These are phyloP conservation scores for Wakefieldia striispora DNA, from an alignment of 768 basidiomycete genomes.

Conservation along the genomic window DNA sequence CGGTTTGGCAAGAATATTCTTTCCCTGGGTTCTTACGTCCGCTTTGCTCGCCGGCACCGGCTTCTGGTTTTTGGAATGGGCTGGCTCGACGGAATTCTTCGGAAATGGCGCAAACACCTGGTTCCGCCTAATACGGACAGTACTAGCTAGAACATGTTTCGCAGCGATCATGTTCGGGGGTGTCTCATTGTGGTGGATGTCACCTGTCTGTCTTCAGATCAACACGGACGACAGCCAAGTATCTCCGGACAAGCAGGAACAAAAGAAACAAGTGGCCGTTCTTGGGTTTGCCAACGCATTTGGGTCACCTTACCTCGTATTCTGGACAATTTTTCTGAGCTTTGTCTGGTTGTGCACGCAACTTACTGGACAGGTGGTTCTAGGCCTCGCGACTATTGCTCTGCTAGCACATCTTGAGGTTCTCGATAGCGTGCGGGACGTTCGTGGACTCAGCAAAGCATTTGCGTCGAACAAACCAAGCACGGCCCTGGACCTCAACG, in stretches of 20 bases:
- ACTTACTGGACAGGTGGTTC: conserved; percentile 77
- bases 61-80: conserved; percentile 85
- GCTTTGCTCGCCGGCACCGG: conserved; percentile 56
- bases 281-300: conserved; percentile 89
- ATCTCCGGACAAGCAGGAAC: conserved; percentile 22
- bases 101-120: conserved; percentile 40
- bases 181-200: conserved; percentile 63
- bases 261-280: conserved; percentile 51
- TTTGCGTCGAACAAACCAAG: conserved; percentile 51
- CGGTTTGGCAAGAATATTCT: conserved; percentile 64
- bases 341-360: conserved; percentile 59
- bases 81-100: conserved; percentile 52
- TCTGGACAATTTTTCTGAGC: conserved; percentile 67
- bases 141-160: conserved; percentile 58
- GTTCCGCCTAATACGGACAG: conserved; percentile 55
- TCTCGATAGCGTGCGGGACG: conserved; percentile 79
- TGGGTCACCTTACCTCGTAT: conserved; percentile 83
- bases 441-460: conserved; percentile 47
- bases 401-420: conserved; percentile 78
- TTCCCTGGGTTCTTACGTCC: conserved; percentile 57
- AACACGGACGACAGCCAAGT: conserved; percentile 25
- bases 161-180: conserved; percentile 52
- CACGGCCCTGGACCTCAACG: conserved; percentile 34
- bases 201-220: conserved; percentile 76
- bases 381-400: conserved; percentile 62